phyloP scores from a whole-genome alignment of 768 basidiomycete genomes.

The Psilocybe tampanensis region DNA sequence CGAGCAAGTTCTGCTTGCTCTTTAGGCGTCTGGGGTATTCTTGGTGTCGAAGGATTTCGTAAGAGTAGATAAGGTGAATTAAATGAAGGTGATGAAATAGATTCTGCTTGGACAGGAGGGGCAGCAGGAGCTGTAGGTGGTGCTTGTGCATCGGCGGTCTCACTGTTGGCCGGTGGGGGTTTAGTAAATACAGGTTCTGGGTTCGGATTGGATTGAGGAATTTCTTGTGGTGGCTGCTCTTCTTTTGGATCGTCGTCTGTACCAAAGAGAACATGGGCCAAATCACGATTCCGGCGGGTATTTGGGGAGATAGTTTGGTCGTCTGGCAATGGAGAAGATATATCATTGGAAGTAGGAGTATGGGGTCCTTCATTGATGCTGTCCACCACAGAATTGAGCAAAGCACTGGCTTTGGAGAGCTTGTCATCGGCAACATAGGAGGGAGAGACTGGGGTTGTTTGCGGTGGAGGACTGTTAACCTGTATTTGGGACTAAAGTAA shows the following conservation, averaged over 20 bases:
- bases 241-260: conserved; percentile 38
- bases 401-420: conserved; percentile 60
- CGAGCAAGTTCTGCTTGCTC: conserved; percentile 59
- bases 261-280: conserved; percentile 80
- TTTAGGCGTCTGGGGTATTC: conserved; percentile 42
- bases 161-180: conserved; percentile 5
- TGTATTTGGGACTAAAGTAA: conserved; percentile 24
- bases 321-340: conserved; percentile 24
- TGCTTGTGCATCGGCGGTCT: conserved; percentile 3
- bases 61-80: conserved; percentile 36
- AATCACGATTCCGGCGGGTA: conserved; percentile 67
- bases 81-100: conserved; percentile 28
- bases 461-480: conserved; percentile 65
- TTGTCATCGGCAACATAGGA: conserved; percentile 46
- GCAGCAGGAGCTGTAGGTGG: conserved; percentile 11
- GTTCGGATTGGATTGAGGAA: background rate
- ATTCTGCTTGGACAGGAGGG: conserved; percentile 20
- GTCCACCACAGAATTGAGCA: conserved; percentile 65
- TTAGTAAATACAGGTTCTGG: conserved; percentile 14
- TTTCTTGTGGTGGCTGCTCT: conserved; percentile 12
- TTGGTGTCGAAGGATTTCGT: conserved; percentile 45
- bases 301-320: conserved; percentile 46
- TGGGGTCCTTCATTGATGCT: conserved; percentile 44
- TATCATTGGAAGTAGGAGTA: conserved; percentile 19
- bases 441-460: conserved; percentile 38